Base-by-base conservation (phyloP, 257 asterid species). In the Przewalskia tangutica region DNA sequence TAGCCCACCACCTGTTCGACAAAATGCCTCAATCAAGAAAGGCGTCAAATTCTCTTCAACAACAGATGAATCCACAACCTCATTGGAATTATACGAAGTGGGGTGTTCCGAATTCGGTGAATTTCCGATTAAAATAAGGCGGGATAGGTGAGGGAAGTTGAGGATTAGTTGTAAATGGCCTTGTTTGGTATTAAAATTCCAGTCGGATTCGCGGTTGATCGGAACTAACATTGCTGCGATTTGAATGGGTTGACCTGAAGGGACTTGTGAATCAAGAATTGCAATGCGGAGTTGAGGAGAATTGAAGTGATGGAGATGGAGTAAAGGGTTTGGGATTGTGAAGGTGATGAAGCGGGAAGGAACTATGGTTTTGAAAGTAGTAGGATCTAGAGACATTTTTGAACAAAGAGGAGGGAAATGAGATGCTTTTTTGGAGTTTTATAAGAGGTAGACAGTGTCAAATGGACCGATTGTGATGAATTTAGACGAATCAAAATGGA, bases 81-180 rank as follows among this genome's bases (percentile, higher is more conserved):
- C 4, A 18, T 87, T 53, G 7, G 87, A 36, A 75, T 83, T 58
- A 84, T 83, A 88, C 18, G 92, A 85, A 4, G 85, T 80, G 36
- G 93, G 88, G 59, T 38, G 51, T 0, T 85, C 68, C 48, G 12
- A n/a, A 56, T 42, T 46, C 0, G 91, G 88, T 4, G 51, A 13
- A 68, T 89, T 85, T 6, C 93, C 91, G 5, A 93, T 73, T 16
- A 95, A 79, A 84, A 95, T 86, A 36, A 95, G 90, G 86, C 98
- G 98, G 86, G 96, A 90, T 83, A 90, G 87, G 27, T 86, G 86
- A 50, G 94, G 79, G 82, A 89, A 87, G 60, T 91, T 70, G 81
- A 86, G 89, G 85, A 95, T 93, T 82, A 95, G 97, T 81, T 95
- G 97, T 86, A 91, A 91, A 84, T 92, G 97, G 82, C 99, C 99